Evolutionary conservation across 2,329 filamentous ascomycete genomes (phyloP), one percentile per base, ranked within the genome.

Genomic region (Talaromyces sp.): DNA sequence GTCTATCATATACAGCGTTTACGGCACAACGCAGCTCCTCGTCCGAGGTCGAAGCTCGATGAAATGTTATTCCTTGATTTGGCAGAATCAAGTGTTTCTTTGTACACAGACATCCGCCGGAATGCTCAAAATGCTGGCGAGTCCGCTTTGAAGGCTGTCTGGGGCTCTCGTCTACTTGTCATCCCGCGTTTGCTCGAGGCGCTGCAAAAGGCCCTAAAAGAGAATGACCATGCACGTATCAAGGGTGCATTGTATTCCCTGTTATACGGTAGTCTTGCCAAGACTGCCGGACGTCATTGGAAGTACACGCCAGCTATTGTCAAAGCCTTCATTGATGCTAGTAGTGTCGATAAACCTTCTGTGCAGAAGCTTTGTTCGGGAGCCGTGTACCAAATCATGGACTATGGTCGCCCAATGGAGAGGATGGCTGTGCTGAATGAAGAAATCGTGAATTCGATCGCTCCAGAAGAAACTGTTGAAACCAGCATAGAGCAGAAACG

Each of bases 1-100:
- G 89, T 96, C 2, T 99, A 99, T 72, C 92, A 97, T 69, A 82
- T 97, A 59, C 89, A 97, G 72, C 88, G 94, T n/a, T 81, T 96
- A 56, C 91, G 95, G 66, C 92, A 97, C 76, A 99, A 97, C 68
- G 89, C 93, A 29, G 88, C 91, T 1, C 90, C 93, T 21, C 85
- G 94, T 57, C 89, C 90, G 51, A 92, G 93, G 72, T 95, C 91
- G 35, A 88, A 92, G n/a, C 80, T 99, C 1, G 94, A 99, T 74
- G 93, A 92, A 73, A 83, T 81, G 14, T 78, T 99, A 12, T 80
- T 99, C 1, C 80, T 96, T 17, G 92, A 99, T 72, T 82, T 99
- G 41, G 91, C 92, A 5, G 85, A 95, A 67, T 97, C 93, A 0
- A 92, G 90, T 64, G 87, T 96, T 2, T 97, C 93, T 0, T 79